Evolutionary conservation across 2,329 filamentous ascomycete genomes (phyloP), one percentile per base, ranked within the genome.

Genomic region (Botrytis aclada): DNA sequence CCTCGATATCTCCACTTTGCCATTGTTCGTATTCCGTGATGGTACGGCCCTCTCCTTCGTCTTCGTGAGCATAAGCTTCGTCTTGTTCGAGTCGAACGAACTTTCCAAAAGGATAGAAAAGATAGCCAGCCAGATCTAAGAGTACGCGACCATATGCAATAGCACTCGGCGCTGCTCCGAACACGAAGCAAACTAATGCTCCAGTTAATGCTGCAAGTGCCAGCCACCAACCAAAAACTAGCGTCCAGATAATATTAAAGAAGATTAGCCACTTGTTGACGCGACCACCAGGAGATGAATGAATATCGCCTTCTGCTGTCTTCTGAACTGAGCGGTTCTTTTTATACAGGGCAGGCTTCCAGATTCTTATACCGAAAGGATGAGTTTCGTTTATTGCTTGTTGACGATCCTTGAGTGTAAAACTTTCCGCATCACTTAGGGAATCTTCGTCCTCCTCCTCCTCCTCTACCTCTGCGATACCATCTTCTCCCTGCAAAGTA

Each of bases 11-110:
- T 69, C 96, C 96, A 80, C 90, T 98, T 84, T 99, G 96, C 96
- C 96, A 99, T 83, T 97, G 94, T 82, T 99, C 96, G 81, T 99
- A 99, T 84, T 99, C 96, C 79, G 93, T 97, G 80, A 99, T 98
- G 84, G 95, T 98, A 80, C 96, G 90, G 32, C 96, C 96, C 83
- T 99, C 96, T 58, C 95, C 95, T 80, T 96, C 90, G 79, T 99
- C 96, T 83, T 99, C 96, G 74, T 98, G 93, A 65, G 94, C 86
- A 80, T 99, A 99, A 61, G 93, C 92, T 80, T 98, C 96, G 78
- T 99, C 96, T 81, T 95, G 93, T 80, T 97, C 92, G 54, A 99
- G 87, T 64, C 94, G 92, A 75, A 99, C 94, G 82, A 97, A 98
- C 80, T 97, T 97, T 77, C 96, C 96, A 81, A 99, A 99, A 0